Conservation (phyloP, 257 asterid species). For the Forsythia suspensa region DNA sequence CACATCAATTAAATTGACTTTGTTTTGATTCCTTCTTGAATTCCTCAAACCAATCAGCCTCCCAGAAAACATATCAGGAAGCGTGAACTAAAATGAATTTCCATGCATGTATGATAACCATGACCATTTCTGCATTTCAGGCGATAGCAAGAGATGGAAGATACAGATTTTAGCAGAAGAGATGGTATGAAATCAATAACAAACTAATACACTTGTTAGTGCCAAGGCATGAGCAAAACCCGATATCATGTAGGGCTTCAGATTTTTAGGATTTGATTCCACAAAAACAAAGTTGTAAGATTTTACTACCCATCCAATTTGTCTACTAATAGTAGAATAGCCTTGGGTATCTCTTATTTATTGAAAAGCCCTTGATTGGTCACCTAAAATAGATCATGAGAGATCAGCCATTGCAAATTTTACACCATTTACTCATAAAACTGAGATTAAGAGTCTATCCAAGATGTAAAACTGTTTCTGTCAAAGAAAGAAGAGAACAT, state of each 20-base stretch:
- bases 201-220: background rate
- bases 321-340: background rate
- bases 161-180: background rate
- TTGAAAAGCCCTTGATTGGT: background rate
- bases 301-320: no score
- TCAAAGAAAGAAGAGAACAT: conserved; percentile 1
- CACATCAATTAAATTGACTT: background rate
- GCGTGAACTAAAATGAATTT: background rate
- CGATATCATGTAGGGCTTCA: background rate
- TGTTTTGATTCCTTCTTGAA: background rate
- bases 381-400: background rate
- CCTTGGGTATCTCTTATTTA: background rate
- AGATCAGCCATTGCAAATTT: conserved; percentile 9
- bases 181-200: background rate
- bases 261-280: background rate
- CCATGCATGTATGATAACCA: background rate
- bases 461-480: conserved; percentile 8
- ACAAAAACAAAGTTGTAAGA: background rate
- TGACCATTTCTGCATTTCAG: background rate
- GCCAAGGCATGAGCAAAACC: background rate
- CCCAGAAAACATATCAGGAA: background rate
- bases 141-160: no score
- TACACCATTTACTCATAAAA: background rate
- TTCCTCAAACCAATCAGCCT: background rate
- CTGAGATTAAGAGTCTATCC: background rate